Conservation (phyloP, 495 filamentous ascomycete genomes). For the Penicilliopsis zonata region DNA sequence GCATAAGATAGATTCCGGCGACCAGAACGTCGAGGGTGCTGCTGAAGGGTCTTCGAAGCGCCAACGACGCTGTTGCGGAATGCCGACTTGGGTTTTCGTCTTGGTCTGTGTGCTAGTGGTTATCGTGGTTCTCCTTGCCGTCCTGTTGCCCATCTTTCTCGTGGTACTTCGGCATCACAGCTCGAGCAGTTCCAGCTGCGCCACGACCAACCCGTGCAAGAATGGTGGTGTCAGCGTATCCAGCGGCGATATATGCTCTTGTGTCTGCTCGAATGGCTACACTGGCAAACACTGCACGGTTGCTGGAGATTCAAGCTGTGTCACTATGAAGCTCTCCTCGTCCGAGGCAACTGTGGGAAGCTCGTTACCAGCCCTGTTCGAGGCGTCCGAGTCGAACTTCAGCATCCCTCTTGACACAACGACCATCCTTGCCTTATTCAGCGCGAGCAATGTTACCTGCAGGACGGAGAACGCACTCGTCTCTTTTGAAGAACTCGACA, state of each 20-base stretch:
- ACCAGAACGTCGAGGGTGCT: slow-evolving; percentile 11
- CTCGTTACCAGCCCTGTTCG: slow-evolving; percentile 61
- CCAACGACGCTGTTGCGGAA: slow-evolving; percentile 55
- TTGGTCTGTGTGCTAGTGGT: slow-evolving; percentile 55
- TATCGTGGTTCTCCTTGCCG: slow-evolving; percentile 69
- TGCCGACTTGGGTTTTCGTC: slow-evolving; percentile 71
- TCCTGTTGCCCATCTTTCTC: slow-evolving; percentile 78
- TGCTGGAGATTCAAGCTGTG: slow-evolving; percentile 53
- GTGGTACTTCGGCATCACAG: slow-evolving; percentile 50
- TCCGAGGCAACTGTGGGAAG: slow-evolving; percentile 69
- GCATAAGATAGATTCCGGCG: slow-evolving; percentile 20
- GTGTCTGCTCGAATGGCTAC: slow-evolving; percentile 78
- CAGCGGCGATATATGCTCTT: slow-evolving; percentile 57
- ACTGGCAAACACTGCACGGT: slow-evolving; percentile 64
- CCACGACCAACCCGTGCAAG: slow-evolving; percentile 44
- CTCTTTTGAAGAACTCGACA: slow-evolving; percentile 50
- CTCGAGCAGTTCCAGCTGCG: slow-evolving; percentile 32
- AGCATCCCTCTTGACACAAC: slow-evolving; percentile 57
- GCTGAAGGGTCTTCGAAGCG: slow-evolving; percentile 8
- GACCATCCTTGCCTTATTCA: slow-evolving; percentile 65
- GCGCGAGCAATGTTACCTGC: slow-evolving; percentile 60
- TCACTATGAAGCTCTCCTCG: slow-evolving; percentile 49
- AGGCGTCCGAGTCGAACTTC: slow-evolving; percentile 52
- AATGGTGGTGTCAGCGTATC: slow-evolving; percentile 74
- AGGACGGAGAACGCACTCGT: slow-evolving; percentile 75